phyloP scores from a whole-genome alignment of 768 basidiomycete species.

The Boletus rubropictus region DNA sequence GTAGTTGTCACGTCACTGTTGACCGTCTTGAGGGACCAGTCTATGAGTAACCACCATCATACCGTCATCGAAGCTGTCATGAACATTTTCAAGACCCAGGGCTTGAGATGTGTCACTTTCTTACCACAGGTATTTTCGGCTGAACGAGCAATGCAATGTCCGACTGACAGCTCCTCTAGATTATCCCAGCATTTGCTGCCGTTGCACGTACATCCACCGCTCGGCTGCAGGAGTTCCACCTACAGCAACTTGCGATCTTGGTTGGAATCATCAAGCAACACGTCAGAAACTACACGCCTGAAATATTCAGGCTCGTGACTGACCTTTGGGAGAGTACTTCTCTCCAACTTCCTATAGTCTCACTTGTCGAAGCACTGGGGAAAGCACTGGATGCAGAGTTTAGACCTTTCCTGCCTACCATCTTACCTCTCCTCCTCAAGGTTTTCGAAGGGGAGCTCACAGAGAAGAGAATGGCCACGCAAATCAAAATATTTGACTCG shows the following conservation, averaged over 20 bases:
- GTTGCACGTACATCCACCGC: conserved; percentile 81
- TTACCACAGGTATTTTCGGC: conserved; percentile 67
- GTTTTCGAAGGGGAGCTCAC: conserved; percentile 85
- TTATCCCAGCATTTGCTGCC: conserved; percentile 89
- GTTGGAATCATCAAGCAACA: conserved; percentile 97
- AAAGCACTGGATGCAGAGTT: conserved; percentile 95
- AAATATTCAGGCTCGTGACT: conserved; percentile 77
- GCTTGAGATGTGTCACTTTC: conserved; percentile 92
- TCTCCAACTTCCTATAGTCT: conserved; percentile 87
- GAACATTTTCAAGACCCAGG: conserved; percentile 98
- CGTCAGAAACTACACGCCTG: conserved; percentile 83
- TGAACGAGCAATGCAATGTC: neutral
- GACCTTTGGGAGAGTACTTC: conserved; percentile 86
- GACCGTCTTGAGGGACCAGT: conserved; percentile 81
- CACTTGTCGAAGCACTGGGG: conserved; percentile 87
- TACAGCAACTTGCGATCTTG: conserved; percentile 93
- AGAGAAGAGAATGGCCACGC: conserved; percentile 71
- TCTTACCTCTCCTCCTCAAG: conserved; percentile 83
- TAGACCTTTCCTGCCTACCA: conserved; percentile 88
- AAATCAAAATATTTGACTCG: conserved; percentile 90
- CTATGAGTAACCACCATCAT: conserved; percentile 81
- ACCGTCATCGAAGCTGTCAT: conserved; percentile 96
- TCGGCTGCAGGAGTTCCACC: conserved; percentile 84
- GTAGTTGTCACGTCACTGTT: conserved; percentile 88
- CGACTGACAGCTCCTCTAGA: conserved; percentile 39